Percentiles rank a stretch among this genome's conserved stretches.
Conservation (phyloP, 108 stramenopile genomes). For the Cyclotella baltica region DNA sequence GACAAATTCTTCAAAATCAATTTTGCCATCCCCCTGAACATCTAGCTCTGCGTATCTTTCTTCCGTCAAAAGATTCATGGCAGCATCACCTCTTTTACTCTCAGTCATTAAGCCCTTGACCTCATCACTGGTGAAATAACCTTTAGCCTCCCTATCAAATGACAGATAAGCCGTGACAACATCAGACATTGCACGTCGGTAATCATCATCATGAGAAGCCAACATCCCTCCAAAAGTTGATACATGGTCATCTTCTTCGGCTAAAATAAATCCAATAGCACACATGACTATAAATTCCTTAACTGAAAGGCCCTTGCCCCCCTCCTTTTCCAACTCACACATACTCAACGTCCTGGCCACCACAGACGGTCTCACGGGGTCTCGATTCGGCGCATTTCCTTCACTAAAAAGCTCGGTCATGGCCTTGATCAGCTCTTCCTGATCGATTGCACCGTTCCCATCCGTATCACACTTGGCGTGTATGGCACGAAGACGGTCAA, state of each 20-base stretch:
- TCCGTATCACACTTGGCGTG: constrained; percentile 42
- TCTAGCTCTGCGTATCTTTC: constrained; percentile 53
- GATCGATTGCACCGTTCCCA: constrained; percentile 30
- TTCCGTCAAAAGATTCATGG: constrained; percentile 43
- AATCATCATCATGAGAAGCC: constrained; percentile 43
- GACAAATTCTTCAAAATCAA: constrained; percentile 56
- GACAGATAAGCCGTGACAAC: constrained; percentile 59
- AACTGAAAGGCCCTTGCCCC: constrained; percentile 30
- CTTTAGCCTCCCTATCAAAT: constrained; percentile 56
- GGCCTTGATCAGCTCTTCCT: constrained; percentile 33
- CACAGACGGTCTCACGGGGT: constrained; percentile 33
- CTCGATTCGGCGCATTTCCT: constrained; percentile 25
- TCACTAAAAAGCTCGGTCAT: constrained; percentile 47
- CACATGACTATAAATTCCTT: constrained; percentile 54
- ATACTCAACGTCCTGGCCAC: constrained; percentile 37
- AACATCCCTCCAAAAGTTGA: constrained; percentile 53
- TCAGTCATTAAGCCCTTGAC: constrained; percentile 49
- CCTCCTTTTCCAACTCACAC: constrained; percentile 29
- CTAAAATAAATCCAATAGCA: constrained; percentile 53
- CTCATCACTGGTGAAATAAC: constrained; percentile 53
- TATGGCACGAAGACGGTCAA: constrained; percentile 41
- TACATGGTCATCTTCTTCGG: constrained; percentile 41
- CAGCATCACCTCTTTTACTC: constrained; percentile 53
- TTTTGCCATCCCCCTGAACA: constrained; percentile 43
- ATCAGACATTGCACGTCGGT: constrained; percentile 53